These are phyloP conservation scores for Thalassiosira mediterranea DNA, from an alignment of 352 stramenopile genomes.

Conservation along the genomic window DNA sequence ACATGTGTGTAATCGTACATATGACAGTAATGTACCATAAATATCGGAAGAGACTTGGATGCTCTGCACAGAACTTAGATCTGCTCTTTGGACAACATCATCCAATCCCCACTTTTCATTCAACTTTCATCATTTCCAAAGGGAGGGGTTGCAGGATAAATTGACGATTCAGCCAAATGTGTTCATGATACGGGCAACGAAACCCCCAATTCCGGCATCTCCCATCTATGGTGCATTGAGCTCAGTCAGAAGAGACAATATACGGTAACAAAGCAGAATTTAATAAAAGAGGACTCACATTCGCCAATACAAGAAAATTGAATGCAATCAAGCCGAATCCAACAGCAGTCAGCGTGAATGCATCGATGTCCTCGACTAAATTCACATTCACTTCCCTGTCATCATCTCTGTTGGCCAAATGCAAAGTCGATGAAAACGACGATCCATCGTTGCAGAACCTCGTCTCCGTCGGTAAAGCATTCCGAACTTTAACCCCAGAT, in stretches of 20 bases:
- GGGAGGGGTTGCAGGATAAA: too few species aligned
- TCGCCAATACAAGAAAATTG: constrained; percentile 83
- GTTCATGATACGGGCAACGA: constrained; percentile 80
- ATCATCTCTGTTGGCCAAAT: constrained; percentile 19
- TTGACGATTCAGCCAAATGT: constrained; percentile 38
- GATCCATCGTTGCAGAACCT: too few species aligned
- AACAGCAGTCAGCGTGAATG: constrained; percentile 71
- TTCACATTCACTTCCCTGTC: constrained; percentile 66
- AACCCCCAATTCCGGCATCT: constrained; percentile 70
- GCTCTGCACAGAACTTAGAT: too few species aligned
- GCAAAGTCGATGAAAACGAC: background rate
- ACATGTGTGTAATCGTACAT: too few species aligned
- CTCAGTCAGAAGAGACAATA: background rate
- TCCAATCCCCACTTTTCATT: too few species aligned
- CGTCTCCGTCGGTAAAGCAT: background rate
- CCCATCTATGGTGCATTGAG: constrained; percentile 49
- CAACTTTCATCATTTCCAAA: too few species aligned
- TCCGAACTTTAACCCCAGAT: background rate
- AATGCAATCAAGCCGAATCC: constrained; percentile 80
- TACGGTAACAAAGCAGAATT: constrained; percentile 3
- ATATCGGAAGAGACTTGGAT: too few species aligned
- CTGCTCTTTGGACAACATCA: too few species aligned
- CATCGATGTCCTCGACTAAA: constrained; percentile 67
- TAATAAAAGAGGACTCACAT: constrained; percentile 43
- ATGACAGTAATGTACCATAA: too few species aligned